phyloP scores from a whole-genome alignment of 2,329 filamentous ascomycete genomes.

The Ophiobolus disseminans region DNA sequence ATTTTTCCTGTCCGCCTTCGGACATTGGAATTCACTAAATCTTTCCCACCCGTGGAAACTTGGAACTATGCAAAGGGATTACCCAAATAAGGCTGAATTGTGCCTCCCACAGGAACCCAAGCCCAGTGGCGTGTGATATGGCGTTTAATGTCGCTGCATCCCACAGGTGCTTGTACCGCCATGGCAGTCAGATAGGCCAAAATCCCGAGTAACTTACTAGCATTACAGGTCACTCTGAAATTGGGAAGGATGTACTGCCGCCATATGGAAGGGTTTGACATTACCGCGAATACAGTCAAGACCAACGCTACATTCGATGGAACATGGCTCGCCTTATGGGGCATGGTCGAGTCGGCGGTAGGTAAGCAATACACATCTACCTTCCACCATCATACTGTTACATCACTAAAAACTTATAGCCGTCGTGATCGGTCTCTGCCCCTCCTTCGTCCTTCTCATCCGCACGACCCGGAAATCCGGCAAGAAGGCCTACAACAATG shows the following conservation, averaged over 20 bases:
- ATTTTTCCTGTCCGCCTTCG: too few species aligned
- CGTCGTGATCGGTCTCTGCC: neutral
- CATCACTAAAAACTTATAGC: neutral
- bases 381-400: neutral
- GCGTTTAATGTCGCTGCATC: neutral
- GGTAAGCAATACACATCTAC: too few species aligned
- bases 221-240: neutral
- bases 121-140: neutral
- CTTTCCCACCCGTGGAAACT: too few species aligned
- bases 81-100: too few species aligned
- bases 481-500: neutral
- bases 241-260: neutral
- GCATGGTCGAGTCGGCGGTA: neutral
- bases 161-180: too few species aligned
- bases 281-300: neutral
- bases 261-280: slow-evolving; percentile 1
- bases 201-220: neutral
- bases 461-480: neutral
- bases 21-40: too few species aligned
- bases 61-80: too few species aligned
- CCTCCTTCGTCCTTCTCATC: neutral
- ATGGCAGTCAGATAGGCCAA: too few species aligned
- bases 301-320: neutral
- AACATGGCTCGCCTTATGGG: slow-evolving; percentile 7
- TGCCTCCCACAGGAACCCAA: too few species aligned